Conservation (phyloP, 2,329 filamentous ascomycete genomes). For the Neonectria magnoliae region DNA sequence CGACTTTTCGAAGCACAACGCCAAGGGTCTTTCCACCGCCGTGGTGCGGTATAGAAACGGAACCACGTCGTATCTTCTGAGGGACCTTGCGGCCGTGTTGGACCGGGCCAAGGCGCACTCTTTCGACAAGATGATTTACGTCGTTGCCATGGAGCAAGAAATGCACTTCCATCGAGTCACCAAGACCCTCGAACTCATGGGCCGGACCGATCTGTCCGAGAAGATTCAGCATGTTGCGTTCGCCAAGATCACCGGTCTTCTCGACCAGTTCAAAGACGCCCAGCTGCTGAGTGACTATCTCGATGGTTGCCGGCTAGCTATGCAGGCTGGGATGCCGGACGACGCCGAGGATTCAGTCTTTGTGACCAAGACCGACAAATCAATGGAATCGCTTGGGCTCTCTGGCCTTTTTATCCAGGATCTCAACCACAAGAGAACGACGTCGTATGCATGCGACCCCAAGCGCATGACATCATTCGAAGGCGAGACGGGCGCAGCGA, state of each 20-base stretch:
- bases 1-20: constrained; percentile 77
- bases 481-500: constrained; percentile 28
- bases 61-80: constrained; percentile 65
- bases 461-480: constrained; percentile 47
- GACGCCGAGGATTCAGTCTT: constrained; percentile 22
- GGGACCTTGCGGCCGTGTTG: constrained; percentile 76
- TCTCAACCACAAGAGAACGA: constrained; percentile 39
- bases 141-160: constrained; percentile 77
- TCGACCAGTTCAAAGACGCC: constrained; percentile 26
- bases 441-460: constrained; percentile 34
- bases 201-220: constrained; percentile 43
- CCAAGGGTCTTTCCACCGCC: constrained; percentile 75
- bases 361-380: constrained; percentile 26
- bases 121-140: constrained; percentile 84
- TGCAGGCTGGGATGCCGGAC: neutral
- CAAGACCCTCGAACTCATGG: constrained; percentile 60
- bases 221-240: constrained; percentile 56
- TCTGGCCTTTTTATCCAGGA: constrained; percentile 38
- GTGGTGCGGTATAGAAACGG: constrained; percentile 68
- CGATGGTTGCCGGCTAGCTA: constrained; percentile 19
- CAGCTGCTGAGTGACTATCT: constrained; percentile 37
- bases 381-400: constrained; percentile 24
- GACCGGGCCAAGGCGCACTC: constrained; percentile 67
- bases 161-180: constrained; percentile 78
- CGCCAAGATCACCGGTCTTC: constrained; percentile 60